Evolutionary conservation across 1,284 basidiomycete species (phyloP).

Genomic region (Pseudozyma thailandica): DNA sequence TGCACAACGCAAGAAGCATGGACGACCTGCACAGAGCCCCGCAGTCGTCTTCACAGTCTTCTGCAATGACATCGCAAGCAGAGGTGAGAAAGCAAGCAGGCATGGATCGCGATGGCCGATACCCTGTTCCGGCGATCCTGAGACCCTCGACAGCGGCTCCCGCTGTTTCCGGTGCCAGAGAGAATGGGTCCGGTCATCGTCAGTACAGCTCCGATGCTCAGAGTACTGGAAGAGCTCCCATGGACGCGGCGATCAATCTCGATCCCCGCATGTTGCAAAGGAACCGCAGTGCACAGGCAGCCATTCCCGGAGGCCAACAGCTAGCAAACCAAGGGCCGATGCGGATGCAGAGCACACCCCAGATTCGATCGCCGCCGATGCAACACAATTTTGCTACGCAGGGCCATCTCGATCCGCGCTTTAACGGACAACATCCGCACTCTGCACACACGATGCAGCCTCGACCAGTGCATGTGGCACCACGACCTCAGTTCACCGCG

Average conservation of each 20-base stretch:
- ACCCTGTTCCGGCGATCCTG: constrained; percentile 38
- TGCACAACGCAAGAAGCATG: constrained; percentile 53
- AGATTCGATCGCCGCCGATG: constrained; percentile 40
- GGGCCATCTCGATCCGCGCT: constrained; percentile 27
- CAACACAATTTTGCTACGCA: constrained; percentile 10
- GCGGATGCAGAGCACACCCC: constrained; percentile 38
- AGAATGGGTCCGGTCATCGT: constrained; percentile 25
- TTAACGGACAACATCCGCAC: constrained; percentile 13
- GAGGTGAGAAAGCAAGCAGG: constrained; percentile 35
- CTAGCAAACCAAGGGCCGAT: constrained; percentile 21
- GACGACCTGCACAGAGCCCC: constrained; percentile 43
- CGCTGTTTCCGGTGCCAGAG: constrained; percentile 18
- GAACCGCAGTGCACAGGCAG: constrained; percentile 48
- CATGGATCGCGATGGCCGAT: constrained; percentile 48
- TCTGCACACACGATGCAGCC: constrained; percentile 17
- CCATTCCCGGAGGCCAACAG: constrained; percentile 34
- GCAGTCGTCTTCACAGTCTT: constrained; percentile 15
- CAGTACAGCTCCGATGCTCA: constrained; percentile 50
- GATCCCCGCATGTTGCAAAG: constrained; percentile 38
- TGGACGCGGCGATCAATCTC: constrained; percentile 1
- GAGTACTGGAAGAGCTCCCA: constrained; percentile 2
- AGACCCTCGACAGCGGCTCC: constrained; percentile 46
- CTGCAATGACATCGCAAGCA: constrained; percentile 23
- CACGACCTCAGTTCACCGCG: constrained; percentile 30
- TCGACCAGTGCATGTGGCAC: constrained; percentile 12